phyloP scores from a whole-genome alignment of 306 rosid species.

The Mimosa pudica region DNA sequence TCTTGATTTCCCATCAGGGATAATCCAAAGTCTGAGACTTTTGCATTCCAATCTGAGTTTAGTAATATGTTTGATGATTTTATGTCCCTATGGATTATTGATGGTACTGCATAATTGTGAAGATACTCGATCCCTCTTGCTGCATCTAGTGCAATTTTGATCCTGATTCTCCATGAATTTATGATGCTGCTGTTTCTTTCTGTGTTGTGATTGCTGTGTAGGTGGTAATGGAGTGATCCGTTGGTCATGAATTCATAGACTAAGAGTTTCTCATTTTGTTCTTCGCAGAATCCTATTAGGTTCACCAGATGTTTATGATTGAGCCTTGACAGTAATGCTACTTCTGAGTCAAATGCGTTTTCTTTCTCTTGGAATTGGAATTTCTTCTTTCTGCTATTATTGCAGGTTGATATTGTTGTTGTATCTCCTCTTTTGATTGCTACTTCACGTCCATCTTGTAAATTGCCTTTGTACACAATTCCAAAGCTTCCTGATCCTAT shows the following conservation, averaged over 20 bases:
- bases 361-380: constrained; percentile 58
- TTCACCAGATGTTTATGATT: constrained; percentile 56
- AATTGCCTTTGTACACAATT: constrained; percentile 47
- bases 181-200: constrained; percentile 37
- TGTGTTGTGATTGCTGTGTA: constrained; percentile 40
- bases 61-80: constrained; percentile 53
- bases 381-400: constrained; percentile 31
- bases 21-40: constrained; percentile 55
- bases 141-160: constrained; percentile 50
- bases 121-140: constrained; percentile 56
- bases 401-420: background rate
- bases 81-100: constrained; percentile 50
- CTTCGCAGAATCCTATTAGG: constrained; percentile 54
- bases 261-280: constrained; percentile 47
- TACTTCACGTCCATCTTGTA: constrained; percentile 47
- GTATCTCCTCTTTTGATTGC: constrained; percentile 54
- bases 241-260: constrained; percentile 53
- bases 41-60: constrained; percentile 54
- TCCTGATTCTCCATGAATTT: constrained; percentile 52
- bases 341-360: constrained; percentile 51
- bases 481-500: constrained; percentile 56
- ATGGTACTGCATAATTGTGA: constrained; percentile 55
- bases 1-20: constrained; percentile 41
- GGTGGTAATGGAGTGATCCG: constrained; percentile 48
- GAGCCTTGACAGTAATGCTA: constrained; percentile 46